Percentiles rank a stretch among this genome's conserved stretches.
phyloP scores from a whole-genome alignment of 495 filamentous ascomycete genomes.

The Penicillium tannophilum region DNA sequence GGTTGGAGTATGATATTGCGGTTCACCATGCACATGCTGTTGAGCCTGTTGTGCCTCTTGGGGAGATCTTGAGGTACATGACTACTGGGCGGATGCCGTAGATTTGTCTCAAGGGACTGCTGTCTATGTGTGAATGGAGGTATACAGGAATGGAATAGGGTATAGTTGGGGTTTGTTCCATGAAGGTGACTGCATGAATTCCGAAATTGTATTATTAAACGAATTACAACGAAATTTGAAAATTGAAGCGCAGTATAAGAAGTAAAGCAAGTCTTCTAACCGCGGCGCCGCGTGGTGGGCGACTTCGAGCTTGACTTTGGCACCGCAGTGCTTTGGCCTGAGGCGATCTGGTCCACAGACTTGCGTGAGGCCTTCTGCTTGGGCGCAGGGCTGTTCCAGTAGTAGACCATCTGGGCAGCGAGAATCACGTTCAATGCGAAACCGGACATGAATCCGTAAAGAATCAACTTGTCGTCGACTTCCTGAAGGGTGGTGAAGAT shows the following conservation, averaged over 20 bases:
- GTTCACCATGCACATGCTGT: slow-evolving; percentile 31
- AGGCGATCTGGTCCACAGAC: slow-evolving; percentile 31
- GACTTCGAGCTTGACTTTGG: slow-evolving; percentile 37
- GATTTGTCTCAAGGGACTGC: not conserved
- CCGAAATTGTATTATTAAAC: slow-evolving; percentile 20
- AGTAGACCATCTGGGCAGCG: slow-evolving; percentile 90
- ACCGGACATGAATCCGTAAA: slow-evolving; percentile 89
- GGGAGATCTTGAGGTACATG: slow-evolving; percentile 58
- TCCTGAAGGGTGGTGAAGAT: slow-evolving; percentile 98
- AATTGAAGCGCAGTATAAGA: not conserved
- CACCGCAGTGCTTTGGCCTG: slow-evolving; percentile 40
- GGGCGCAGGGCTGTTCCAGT: slow-evolving; percentile 76
- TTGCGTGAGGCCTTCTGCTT: slow-evolving; percentile 48
- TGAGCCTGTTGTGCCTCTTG: slow-evolving; percentile 44
- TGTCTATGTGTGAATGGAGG: not conserved
- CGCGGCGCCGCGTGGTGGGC: slow-evolving; percentile 53
- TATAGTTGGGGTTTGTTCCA: slow-evolving; percentile 1
- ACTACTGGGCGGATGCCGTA: slow-evolving; percentile 50
- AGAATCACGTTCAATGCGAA: slow-evolving; percentile 85
- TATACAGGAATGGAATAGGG: not conserved
- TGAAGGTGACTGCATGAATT: slow-evolving; percentile 11
- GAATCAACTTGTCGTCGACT: slow-evolving; percentile 90
- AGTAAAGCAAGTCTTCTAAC: slow-evolving; percentile 27
- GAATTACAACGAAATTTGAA: slow-evolving; percentile 11
- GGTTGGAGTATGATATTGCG: slow-evolving; percentile 50